Percentiles rank a stretch among this genome's conserved stretches.
These are phyloP conservation scores for Boletellus emodensis DNA, from an alignment of 768 basidiomycete species.

Conservation along the genomic window DNA sequence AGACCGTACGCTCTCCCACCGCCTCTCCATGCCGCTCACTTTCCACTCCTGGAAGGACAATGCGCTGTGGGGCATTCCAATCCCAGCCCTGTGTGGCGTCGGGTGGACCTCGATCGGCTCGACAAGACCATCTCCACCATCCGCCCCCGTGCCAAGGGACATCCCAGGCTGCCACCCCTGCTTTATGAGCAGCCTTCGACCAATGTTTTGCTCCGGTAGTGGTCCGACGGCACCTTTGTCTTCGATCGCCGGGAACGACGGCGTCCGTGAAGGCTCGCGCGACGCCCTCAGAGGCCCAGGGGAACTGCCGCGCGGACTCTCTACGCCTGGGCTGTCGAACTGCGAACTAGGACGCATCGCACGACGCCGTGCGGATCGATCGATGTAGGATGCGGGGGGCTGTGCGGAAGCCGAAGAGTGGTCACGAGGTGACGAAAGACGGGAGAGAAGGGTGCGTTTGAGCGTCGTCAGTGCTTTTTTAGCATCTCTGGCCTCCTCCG, in stretches of 20 bases:
- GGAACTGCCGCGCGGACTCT: conserved; percentile 23
- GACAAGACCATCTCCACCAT: conserved; percentile 37
- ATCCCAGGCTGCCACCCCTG: conserved; percentile 76
- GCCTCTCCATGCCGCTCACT: no score
- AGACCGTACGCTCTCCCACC: no score
- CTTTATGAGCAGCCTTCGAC: conserved; percentile 62
- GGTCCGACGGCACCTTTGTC: conserved; percentile 39
- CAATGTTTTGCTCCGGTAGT: conserved; percentile 56
- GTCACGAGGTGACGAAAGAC: conserved; percentile 34
- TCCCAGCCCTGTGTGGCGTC: conserved; percentile 46
- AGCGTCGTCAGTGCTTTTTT: conserved; percentile 65
- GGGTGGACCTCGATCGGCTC: conserved; percentile 53
- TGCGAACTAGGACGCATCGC: conserved; percentile 50
- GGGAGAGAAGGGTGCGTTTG: conserved; percentile 58
- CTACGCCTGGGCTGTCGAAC: conserved; percentile 51
- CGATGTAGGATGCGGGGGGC: conserved; percentile 42
- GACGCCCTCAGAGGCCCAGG: conserved; percentile 13
- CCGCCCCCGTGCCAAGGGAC: conserved; percentile 29
- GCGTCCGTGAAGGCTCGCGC: conserved; percentile 18
- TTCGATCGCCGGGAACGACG: conserved; percentile 10
- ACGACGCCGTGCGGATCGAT: conserved; percentile 70
- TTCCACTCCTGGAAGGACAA: no score
- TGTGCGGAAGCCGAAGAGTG: no score
- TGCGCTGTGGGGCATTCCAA: no score
- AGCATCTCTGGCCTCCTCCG: conserved; percentile 40